These are phyloP conservation scores for Ramichloridium luteum DNA, from an alignment of 2,329 filamentous ascomycete species.

Conservation along the genomic window DNA sequence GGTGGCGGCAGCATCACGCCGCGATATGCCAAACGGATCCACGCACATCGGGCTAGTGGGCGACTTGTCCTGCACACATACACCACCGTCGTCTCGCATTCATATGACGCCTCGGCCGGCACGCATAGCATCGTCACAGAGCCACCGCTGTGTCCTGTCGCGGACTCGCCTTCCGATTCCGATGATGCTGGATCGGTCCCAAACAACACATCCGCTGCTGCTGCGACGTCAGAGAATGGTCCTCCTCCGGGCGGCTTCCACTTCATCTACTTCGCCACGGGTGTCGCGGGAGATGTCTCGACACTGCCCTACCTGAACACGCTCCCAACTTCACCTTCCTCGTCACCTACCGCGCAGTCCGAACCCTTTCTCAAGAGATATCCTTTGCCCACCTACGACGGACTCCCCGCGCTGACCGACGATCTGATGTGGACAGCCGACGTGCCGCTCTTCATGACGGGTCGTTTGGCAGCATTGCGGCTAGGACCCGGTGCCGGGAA, in stretches of 20 bases:
- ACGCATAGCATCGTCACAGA: constrained; percentile 43
- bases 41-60: constrained; percentile 43
- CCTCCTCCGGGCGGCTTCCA: constrained; percentile 33
- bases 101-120: constrained; percentile 37
- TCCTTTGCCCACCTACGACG: constrained; percentile 51
- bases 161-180: too few relatives aligned
- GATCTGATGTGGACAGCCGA: constrained; percentile 63
- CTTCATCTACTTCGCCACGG: constrained; percentile 67
- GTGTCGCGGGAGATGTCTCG: constrained; percentile 51
- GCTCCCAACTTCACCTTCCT: too few relatives aligned
- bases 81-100: constrained; percentile 43
- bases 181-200: too few relatives aligned
- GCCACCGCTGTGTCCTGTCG: too few relatives aligned
- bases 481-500: constrained; percentile 64
- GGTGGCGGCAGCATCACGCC: constrained; percentile 69
- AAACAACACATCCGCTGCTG: too few relatives aligned
- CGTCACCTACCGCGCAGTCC: too few relatives aligned
- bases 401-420: constrained; percentile 60
- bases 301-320: constrained; percentile 49
- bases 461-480: constrained; percentile 53
- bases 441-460: constrained; percentile 62
- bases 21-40: constrained; percentile 53
- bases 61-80: constrained; percentile 45
- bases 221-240: too few relatives aligned
- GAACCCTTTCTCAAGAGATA: constrained; percentile 43